These are phyloP conservation scores for Kodamaea ohmeri DNA, from an alignment of 1,139 yeast genomes.

Conservation along the genomic window DNA sequence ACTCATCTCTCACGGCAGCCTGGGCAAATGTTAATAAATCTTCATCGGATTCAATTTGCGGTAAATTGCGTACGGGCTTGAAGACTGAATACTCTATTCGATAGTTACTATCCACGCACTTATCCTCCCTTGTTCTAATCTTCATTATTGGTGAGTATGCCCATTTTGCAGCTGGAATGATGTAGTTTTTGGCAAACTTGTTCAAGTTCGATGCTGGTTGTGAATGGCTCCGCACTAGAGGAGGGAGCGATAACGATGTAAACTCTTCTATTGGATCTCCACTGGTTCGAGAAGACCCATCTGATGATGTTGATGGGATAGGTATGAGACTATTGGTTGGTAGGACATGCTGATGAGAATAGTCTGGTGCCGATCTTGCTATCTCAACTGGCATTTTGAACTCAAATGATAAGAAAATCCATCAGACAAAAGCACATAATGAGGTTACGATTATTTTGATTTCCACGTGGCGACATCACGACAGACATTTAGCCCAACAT, in stretches of 20 bases:
- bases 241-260: constrained; percentile 7
- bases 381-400: neutral
- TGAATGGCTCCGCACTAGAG: constrained; percentile 12
- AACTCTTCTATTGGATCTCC: constrained; percentile 7
- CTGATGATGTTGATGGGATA: constrained; percentile 9
- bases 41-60: constrained; percentile 18
- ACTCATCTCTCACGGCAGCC: constrained; percentile 6
- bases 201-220: constrained; percentile 18
- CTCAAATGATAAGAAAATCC: no score
- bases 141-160: constrained; percentile 16
- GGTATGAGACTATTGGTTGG: constrained; percentile 8
- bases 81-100: constrained; percentile 55
- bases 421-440: no score
- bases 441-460: no score
- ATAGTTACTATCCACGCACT: constrained; percentile 13
- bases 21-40: constrained; percentile 13
- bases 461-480: no score
- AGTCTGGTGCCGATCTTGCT: constrained; percentile 2
- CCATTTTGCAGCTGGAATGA: constrained; percentile 28
- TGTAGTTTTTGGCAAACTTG: constrained; percentile 23
- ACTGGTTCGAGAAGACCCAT: constrained; percentile 11
- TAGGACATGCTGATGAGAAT: neutral
- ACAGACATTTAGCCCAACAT: no score
- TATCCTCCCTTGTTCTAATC: constrained; percentile 1
- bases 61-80: constrained; percentile 32